A percentile compares a stretch with the other conserved stretches of the same genome.
Conservation (phyloP, 2,329 filamentous ascomycete genomes). For the Pezicula neosporulosa region DNA sequence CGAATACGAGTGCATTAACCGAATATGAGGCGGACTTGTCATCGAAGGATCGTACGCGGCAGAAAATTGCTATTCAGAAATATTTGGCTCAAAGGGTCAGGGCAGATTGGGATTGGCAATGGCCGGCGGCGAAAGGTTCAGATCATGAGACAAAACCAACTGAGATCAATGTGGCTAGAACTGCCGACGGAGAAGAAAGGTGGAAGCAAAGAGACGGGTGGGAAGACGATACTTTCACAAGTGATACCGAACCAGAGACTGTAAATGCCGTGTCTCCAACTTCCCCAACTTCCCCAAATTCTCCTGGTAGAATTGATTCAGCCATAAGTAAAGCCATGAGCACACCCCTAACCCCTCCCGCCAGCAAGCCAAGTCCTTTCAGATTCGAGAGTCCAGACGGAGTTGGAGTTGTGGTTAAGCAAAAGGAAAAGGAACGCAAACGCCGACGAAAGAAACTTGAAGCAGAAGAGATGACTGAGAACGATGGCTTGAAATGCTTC, state of each 20-base stretch:
- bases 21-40: conserved; percentile 56
- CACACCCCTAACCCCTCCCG: conserved; percentile 9
- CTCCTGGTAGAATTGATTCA: background rate
- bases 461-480: conserved; percentile 70
- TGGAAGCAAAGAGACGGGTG: conserved; percentile 31
- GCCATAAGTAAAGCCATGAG: conserved; percentile 6
- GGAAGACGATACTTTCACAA: conserved; percentile 20
- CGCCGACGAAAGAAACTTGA: conserved; percentile 43
- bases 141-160: background rate
- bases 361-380: conserved; percentile 26
- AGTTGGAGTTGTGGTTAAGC: conserved; percentile 26
- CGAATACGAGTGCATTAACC: conserved; percentile 34
- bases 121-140: conserved; percentile 37
- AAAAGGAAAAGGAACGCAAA: conserved; percentile 28
- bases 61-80: conserved; percentile 59
- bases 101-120: conserved; percentile 58
- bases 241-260: conserved; percentile 17
- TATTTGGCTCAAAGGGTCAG: conserved; percentile 51
- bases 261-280: background rate
- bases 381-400: conserved; percentile 36
- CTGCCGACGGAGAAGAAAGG: conserved; percentile 2
- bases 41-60: conserved; percentile 58
- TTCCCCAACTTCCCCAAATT: background rate
- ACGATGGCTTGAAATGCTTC: conserved; percentile 78
- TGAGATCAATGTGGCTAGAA: conserved; percentile 1